These are phyloP conservation scores for Ophiocytium majus DNA, from an alignment of 352 stramenopile genomes.

Conservation along the genomic window DNA sequence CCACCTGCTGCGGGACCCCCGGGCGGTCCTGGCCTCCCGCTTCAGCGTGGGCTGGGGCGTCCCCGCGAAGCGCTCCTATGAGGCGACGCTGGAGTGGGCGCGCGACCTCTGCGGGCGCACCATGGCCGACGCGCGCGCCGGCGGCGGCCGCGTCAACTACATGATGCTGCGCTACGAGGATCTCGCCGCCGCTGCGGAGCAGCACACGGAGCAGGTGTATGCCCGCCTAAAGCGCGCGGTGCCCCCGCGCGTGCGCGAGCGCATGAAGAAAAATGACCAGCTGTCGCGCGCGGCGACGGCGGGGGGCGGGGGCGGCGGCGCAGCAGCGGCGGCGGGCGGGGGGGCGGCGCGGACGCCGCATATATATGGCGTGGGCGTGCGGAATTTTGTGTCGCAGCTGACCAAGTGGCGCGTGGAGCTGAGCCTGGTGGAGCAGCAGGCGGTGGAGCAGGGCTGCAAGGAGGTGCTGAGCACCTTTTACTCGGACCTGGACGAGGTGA, in stretches of 20 bases:
- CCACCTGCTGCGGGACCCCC: conserved; percentile 13
- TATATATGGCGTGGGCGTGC: background rate
- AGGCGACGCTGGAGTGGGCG: conserved; percentile 18
- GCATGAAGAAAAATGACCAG: background rate
- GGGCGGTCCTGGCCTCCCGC: conserved; percentile 6
- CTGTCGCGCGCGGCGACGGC: too few species aligned
- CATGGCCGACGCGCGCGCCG: background rate
- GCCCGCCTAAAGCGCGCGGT: background rate
- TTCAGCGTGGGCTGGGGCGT: conserved; percentile 16
- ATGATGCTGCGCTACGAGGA: conserved; percentile 25
- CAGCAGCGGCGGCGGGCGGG: too few species aligned
- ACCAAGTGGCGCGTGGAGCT: background rate
- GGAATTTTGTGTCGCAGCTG: background rate
- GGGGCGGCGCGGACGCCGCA: background rate
- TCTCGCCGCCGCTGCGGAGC: background rate
- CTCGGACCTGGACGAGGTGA: conserved; percentile 14
- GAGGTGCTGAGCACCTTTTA: conserved; percentile 8
- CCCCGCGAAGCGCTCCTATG: background rate
- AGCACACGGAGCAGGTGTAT: background rate
- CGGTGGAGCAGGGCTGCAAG: background rate
- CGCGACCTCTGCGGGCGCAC: background rate
- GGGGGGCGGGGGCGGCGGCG: too few species aligned
- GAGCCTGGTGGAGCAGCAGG: background rate
- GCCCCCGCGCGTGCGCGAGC: background rate
- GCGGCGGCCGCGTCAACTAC: background rate